Evolutionary conservation across 148 eudicot species (phyloP).

Genomic region (Cornus controversa): DNA sequence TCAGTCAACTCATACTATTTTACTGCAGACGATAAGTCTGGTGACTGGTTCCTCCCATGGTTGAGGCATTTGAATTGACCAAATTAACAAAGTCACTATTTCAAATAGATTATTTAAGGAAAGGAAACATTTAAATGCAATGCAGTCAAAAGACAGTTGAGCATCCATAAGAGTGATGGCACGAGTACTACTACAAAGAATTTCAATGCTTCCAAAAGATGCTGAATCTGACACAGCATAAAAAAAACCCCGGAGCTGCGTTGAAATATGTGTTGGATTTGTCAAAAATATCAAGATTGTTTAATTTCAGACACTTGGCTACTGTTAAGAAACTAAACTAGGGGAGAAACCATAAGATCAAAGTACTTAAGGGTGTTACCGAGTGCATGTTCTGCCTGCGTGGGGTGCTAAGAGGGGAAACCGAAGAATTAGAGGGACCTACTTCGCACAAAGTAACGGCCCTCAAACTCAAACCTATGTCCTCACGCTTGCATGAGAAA

Average conservation of each 20-base stretch:
- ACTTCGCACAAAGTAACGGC: too few species aligned
- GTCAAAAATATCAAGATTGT: background rate
- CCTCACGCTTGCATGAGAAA: too few species aligned
- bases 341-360: background rate
- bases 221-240: background rate
- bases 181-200: background rate
- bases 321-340: background rate
- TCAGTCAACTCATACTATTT: background rate
- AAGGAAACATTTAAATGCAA: background rate
- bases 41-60: background rate
- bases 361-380: background rate
- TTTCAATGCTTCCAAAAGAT: background rate
- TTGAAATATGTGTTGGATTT: background rate
- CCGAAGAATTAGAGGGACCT: too few species aligned
- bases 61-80: background rate
- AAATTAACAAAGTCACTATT: background rate
- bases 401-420: too few species aligned
- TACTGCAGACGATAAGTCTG: background rate
- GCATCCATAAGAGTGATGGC: too few species aligned
- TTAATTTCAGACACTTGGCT: background rate
- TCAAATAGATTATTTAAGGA: background rate
- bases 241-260: background rate
- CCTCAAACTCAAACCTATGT: too few species aligned
- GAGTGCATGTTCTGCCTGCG: too few species aligned
- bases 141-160: background rate